These are phyloP conservation scores for Monosporozyma unispora DNA, from an alignment of 805 yeast species.

Conservation along the genomic window DNA sequence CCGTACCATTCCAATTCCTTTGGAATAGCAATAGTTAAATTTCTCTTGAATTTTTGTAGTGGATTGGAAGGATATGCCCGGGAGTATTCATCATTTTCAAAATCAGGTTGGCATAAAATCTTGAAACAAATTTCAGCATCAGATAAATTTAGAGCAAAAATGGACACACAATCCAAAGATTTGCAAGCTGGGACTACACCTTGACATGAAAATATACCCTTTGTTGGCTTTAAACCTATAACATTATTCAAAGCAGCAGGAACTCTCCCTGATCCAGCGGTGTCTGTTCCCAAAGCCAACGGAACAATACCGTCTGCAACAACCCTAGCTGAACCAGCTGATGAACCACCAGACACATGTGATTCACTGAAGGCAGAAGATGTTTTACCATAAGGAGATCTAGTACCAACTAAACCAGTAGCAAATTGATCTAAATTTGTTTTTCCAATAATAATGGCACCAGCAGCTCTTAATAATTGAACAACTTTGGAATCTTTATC, in stretches of 20 bases:
- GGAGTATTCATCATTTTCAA: slow-evolving; percentile 65
- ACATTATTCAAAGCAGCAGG: slow-evolving; percentile 92
- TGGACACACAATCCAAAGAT: slow-evolving; percentile 85
- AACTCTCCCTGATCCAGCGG: slow-evolving; percentile 97
- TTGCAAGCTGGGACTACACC: slow-evolving; percentile 99
- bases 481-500: slow-evolving; percentile 69
- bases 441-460: slow-evolving; percentile 89
- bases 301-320: slow-evolving; percentile 90
- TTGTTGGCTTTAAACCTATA: slow-evolving; percentile 87
- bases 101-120: slow-evolving; percentile 64
- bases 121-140: slow-evolving; percentile 79
- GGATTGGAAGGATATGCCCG: slow-evolving; percentile 66
- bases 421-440: slow-evolving; percentile 97
- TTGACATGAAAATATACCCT: slow-evolving; percentile 72
- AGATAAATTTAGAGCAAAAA: slow-evolving; percentile 63
- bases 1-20: slow-evolving; percentile 66
- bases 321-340: slow-evolving; percentile 90
- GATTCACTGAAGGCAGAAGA: slow-evolving; percentile 65
- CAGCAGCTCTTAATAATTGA: slow-evolving; percentile 63
- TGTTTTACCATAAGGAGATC: slow-evolving; percentile 91
- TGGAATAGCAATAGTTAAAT: slow-evolving; percentile 73
- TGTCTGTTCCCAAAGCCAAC: slow-evolving; percentile 85
- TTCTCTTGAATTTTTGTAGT: slow-evolving; percentile 44
- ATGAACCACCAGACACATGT: slow-evolving; percentile 91
- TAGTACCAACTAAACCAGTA: slow-evolving; percentile 90